Percentiles rank a stretch among this genome's conserved stretches.
phyloP scores from a whole-genome alignment of 805 yeast genomes.

The Candida namnaoensis region DNA sequence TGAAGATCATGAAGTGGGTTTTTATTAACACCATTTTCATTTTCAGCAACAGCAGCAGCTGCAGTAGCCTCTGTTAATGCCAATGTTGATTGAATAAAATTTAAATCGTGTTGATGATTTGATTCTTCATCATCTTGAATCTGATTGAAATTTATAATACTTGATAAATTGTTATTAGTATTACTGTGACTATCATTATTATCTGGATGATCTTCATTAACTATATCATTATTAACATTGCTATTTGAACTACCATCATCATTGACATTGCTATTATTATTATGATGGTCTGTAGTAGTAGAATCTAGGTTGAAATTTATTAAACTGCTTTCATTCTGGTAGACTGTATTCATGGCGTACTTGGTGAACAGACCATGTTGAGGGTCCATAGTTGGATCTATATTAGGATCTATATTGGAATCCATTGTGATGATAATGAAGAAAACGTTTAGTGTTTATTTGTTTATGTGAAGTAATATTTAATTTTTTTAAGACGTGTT shows the following conservation, averaged over 20 bases:
- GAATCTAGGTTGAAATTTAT: conserved; percentile 2
- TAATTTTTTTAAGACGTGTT: no score
- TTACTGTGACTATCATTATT: no score
- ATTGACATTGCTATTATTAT: not conserved
- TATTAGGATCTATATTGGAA: conserved; percentile 9
- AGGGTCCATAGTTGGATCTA: conserved; percentile 13
- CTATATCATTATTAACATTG: no score
- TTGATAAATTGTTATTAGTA: conserved; percentile 5
- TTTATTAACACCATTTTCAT: no score
- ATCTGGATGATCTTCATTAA: no score
- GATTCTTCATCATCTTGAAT: conserved; percentile 3
- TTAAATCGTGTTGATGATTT: not conserved
- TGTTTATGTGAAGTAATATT: no score
- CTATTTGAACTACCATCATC: not conserved
- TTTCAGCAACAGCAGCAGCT: not conserved
- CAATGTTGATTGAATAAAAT: not conserved
- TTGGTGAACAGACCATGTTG: conserved; percentile 13
- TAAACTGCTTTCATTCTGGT: not conserved
- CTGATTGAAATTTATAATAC: conserved; percentile 14
- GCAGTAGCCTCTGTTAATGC: not conserved
- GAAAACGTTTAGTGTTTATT: no score
- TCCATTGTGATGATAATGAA: conserved; percentile 10
- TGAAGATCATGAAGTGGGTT: not conserved
- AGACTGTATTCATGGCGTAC: conserved; percentile 6
- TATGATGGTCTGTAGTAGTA: not conserved